Conservation (phyloP, 352 stramenopile species). For the Globisporangium irregulare region DNA sequence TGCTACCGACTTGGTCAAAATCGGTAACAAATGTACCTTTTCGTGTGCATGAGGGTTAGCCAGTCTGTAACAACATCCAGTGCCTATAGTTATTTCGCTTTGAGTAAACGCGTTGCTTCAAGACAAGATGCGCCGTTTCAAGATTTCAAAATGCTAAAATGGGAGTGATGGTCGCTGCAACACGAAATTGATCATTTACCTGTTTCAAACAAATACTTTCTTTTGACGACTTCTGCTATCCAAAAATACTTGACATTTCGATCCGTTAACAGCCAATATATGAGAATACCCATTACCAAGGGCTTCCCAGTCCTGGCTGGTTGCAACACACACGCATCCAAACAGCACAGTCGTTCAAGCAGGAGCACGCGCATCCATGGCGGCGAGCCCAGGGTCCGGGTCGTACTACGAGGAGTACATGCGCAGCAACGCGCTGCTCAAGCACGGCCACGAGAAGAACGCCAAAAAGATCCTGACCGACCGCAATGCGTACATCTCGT, state of each 20-base stretch:
- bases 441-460: constrained; percentile 46
- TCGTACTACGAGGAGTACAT: constrained; percentile 87
- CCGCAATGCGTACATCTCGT: constrained; percentile 83
- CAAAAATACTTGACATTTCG: background rate
- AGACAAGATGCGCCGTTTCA: background rate
- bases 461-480: constrained; percentile 81
- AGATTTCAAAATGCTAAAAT: background rate
- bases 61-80: too few species aligned
- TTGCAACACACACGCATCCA: background rate
- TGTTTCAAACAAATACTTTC: background rate
- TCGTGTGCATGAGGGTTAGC: too few species aligned
- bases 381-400: constrained; percentile 17
- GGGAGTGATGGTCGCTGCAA: constrained; percentile 11
- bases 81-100: background rate
- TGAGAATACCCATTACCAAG: background rate
- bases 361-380: background rate
- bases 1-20: too few species aligned
- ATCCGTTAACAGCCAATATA: background rate
- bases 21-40: too few species aligned
- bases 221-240: background rate
- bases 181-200: background rate
- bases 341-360: background rate
- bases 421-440: constrained; percentile 66
- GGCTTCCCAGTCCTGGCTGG: background rate
- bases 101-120: constrained; percentile 5